These are phyloP conservation scores for Curvularia verruculosa DNA, from an alignment of 2,329 filamentous ascomycete genomes.

Conservation along the genomic window DNA sequence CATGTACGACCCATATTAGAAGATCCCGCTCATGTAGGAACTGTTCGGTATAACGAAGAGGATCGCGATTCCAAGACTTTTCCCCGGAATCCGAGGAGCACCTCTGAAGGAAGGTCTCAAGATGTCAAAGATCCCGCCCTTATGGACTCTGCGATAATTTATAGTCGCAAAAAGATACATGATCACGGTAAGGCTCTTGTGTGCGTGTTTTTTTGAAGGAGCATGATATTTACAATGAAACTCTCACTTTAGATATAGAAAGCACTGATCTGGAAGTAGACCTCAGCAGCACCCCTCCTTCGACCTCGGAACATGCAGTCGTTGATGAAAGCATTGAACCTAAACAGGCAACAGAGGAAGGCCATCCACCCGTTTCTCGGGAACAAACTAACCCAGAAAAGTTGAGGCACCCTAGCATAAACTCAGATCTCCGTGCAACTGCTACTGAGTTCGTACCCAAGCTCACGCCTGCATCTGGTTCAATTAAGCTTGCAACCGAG, in stretches of 20 bases:
- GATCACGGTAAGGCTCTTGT: slow-evolving; percentile 23
- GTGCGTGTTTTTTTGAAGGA: neutral
- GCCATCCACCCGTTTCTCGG: slow-evolving; percentile 9
- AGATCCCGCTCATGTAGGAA: neutral
- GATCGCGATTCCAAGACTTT: neutral
- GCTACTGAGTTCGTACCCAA: slow-evolving; percentile 41
- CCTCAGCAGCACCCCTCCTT: neutral
- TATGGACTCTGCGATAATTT: slow-evolving; percentile 24
- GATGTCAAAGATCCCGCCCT: slow-evolving; percentile 9
- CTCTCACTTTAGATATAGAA: slow-evolving; percentile 20
- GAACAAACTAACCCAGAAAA: slow-evolving; percentile 16
- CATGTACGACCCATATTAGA: no score
- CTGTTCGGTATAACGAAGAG: neutral
- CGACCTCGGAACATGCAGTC: neutral
- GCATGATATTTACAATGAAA: slow-evolving; percentile 14
- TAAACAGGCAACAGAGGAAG: slow-evolving; percentile 16
- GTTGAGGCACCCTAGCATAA: slow-evolving; percentile 23
- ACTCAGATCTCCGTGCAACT: slow-evolving; percentile 40
- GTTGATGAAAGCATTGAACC: neutral
- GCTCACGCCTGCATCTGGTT: neutral
- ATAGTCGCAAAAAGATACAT: slow-evolving; percentile 20
- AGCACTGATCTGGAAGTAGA: neutral
- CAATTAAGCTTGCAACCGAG: neutral
- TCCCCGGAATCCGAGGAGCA: slow-evolving; percentile 19
- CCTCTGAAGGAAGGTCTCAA: slow-evolving; percentile 23